Evolutionary conservation across 2,329 filamentous ascomycete species (phyloP).

Genomic region (Proliferodiscus dingleyae): DNA sequence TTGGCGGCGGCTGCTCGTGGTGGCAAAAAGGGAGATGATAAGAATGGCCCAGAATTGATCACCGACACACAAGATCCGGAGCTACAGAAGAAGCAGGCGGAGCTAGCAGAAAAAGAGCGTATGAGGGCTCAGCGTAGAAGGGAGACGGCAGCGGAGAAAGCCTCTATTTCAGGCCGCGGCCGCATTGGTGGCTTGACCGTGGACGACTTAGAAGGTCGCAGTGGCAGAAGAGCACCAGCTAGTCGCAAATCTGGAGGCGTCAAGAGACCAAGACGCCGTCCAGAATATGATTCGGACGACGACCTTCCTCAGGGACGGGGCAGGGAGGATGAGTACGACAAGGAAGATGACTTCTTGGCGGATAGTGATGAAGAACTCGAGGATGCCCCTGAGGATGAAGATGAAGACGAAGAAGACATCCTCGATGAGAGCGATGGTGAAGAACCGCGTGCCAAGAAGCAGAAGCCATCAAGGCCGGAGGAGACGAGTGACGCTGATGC

Average conservation of each 20-base stretch:
- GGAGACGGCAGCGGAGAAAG: constrained; percentile 61
- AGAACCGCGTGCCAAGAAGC: constrained; percentile 30
- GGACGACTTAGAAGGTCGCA: constrained; percentile 62
- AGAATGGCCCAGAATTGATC: constrained; percentile 61
- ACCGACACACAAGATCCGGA: constrained; percentile 70
- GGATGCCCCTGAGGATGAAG: constrained; percentile 55
- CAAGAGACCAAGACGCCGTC: constrained; percentile 48
- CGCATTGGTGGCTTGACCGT: constrained; percentile 58
- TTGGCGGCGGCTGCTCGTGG: constrained; percentile 60
- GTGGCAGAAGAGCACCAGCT: constrained; percentile 43
- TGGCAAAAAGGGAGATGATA: constrained; percentile 46
- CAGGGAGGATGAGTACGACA: constrained; percentile 70
- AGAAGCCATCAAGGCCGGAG: constrained; percentile 28
- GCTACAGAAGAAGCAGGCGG: constrained; percentile 67
- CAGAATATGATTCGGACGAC: constrained; percentile 74
- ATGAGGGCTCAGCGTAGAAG: constrained; percentile 60
- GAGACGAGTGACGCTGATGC: constrained; percentile 45
- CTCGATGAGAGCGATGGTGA: constrained; percentile 39
- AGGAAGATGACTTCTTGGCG: constrained; percentile 75
- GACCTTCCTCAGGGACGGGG: constrained; percentile 54
- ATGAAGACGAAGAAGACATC: constrained; percentile 34
- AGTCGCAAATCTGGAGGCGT: constrained; percentile 51
- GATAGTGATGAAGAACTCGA: constrained; percentile 66
- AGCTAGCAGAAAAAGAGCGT: constrained; percentile 69
- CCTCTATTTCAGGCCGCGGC: constrained; percentile 33